Percentiles rank a stretch among this genome's conserved stretches.
These are phyloP conservation scores for Diutina pseudorugosa DNA, from an alignment of 1,139 yeast genomes.

Conservation along the genomic window DNA sequence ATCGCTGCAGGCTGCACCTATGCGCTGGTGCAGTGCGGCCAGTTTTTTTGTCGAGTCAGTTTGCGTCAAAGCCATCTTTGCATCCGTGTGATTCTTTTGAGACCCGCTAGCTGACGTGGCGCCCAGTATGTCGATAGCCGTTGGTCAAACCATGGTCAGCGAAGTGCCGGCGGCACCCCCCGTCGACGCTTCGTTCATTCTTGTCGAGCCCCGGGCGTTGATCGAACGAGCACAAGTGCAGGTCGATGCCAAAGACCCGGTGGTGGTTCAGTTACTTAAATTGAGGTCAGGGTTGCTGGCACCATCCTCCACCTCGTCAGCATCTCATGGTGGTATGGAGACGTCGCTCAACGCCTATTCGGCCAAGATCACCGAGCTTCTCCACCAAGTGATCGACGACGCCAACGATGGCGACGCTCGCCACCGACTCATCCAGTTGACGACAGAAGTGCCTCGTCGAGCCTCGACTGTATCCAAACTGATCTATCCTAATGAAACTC, in stretches of 20 bases:
- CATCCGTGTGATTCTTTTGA: not conserved
- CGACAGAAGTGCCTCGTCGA: not conserved
- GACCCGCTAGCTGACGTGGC: not conserved
- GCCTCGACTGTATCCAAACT: not conserved
- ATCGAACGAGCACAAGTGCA: not conserved
- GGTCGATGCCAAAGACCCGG: not conserved
- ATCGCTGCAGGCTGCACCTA: not conserved
- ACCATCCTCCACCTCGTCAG: not conserved
- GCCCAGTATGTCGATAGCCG: not conserved
- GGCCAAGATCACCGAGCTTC: not conserved
- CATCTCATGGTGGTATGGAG: not conserved
- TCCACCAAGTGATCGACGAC: not conserved
- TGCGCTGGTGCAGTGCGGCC: not conserved
- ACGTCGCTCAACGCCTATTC: not conserved
- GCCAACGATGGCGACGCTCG: not conserved
- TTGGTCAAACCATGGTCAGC: not conserved
- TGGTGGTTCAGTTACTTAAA: not conserved
- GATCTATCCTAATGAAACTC: slow-evolving; percentile 23
- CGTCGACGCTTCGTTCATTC: not conserved
- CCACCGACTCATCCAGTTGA: not conserved
- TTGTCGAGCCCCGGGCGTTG: not conserved
- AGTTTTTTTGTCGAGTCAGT: not conserved
- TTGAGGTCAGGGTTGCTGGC: not conserved
- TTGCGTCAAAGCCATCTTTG: not conserved
- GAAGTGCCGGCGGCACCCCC: not conserved